Conservation (phyloP, 2,329 filamentous ascomycete genomes). For the Aspergillus fumigatiaffinis region DNA sequence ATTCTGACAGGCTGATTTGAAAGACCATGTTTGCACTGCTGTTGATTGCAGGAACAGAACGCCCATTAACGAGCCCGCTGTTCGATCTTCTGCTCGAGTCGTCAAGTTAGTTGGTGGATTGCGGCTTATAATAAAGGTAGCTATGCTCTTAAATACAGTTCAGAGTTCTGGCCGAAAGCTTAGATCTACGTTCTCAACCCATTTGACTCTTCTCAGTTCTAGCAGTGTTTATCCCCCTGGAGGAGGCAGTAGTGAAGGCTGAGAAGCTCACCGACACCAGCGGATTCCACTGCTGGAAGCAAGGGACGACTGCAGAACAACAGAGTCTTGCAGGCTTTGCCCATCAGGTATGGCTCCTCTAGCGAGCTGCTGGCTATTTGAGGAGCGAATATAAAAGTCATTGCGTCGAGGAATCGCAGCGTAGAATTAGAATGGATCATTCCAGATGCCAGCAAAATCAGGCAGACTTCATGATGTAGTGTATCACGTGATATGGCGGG, state of each 20-base stretch:
- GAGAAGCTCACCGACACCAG: neutral
- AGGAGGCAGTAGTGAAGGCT: neutral
- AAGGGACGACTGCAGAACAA: neutral
- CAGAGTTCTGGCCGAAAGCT: neutral
- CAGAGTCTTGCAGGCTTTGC: neutral
- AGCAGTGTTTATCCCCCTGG: neutral
- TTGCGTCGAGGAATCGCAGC: neutral
- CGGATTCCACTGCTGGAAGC: neutral
- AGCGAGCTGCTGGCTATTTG: neutral
- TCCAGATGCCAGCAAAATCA: neutral
- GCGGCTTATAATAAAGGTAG: too few relatives aligned
- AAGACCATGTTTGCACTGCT: too few relatives aligned
- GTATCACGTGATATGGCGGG: conserved; percentile 15
- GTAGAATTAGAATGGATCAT: neutral
- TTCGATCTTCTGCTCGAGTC: too few relatives aligned
- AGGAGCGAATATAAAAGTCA: neutral
- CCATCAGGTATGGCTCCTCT: neutral
- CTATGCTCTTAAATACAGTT: neutral
- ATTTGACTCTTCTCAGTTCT: too few relatives aligned
- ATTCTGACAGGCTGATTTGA: neutral
- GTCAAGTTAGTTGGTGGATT: too few relatives aligned
- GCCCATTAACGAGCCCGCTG: too few relatives aligned
- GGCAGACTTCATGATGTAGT: conserved; percentile 1
- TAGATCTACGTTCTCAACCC: neutral
- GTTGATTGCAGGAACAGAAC: too few relatives aligned